Evolutionary conservation across 2,329 filamentous ascomycete genomes (phyloP).

Genomic region (Aspergillus sp.): DNA sequence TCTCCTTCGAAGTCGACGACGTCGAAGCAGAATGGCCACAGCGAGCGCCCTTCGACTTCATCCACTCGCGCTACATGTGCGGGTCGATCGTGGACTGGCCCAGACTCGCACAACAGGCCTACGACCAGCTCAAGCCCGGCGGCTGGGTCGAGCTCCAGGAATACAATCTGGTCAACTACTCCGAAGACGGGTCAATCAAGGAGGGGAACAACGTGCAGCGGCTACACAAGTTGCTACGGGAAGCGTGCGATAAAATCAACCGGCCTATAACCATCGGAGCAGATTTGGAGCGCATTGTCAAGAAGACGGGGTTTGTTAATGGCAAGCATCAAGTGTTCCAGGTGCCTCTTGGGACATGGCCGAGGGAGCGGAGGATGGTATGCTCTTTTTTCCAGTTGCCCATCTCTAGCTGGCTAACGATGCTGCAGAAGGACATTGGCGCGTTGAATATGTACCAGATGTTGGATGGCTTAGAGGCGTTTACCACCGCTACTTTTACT

Average conservation of each 20-base stretch:
- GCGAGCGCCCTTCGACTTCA: constrained; percentile 5
- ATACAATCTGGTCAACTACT: constrained; percentile 7
- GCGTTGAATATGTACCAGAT: constrained; percentile 8
- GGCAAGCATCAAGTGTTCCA: constrained; percentile 1
- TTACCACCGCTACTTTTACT: constrained; percentile 1
- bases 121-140: constrained; percentile 1
- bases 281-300: not conserved
- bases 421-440: not conserved
- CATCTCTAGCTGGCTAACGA: not conserved
- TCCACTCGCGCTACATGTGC: constrained; percentile 10
- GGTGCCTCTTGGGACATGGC: constrained; percentile 9
- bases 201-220: constrained; percentile 1
- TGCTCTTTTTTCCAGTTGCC: not conserved
- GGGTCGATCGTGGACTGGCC: constrained; percentile 12
- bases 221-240: not conserved
- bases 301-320: constrained; percentile 6
- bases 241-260: constrained; percentile 1
- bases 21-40: constrained; percentile 6
- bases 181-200: not conserved
- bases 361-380: constrained; percentile 7
- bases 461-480: constrained; percentile 7
- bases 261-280: constrained; percentile 1
- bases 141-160: constrained; percentile 14
- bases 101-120: constrained; percentile 3
- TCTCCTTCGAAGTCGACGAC: constrained; percentile 11